phyloP scores from a whole-genome alignment of 2,329 filamentous ascomycete genomes.

The Colletotrichum spaethianum region DNA sequence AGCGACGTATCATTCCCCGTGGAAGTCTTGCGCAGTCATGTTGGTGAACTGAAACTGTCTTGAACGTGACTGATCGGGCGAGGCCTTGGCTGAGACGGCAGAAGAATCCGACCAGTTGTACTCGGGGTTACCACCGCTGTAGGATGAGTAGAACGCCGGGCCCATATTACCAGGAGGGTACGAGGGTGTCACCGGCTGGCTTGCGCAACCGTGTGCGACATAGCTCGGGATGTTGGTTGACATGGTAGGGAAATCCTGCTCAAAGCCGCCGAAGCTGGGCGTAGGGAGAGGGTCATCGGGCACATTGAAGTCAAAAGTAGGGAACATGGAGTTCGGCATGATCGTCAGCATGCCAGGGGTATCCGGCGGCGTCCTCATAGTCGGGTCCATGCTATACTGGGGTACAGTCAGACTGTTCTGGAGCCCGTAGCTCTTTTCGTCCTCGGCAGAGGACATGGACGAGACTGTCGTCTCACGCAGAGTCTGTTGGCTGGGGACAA shows the following conservation, averaged over 20 bases:
- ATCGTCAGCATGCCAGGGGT: conserved; percentile 64
- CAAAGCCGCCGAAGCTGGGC: conserved; percentile 60
- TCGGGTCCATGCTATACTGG: conserved; percentile 54
- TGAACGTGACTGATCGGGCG: conserved; percentile 48
- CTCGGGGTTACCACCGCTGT: conserved; percentile 57
- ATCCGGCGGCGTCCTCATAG: conserved; percentile 67
- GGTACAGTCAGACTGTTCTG: conserved; percentile 43
- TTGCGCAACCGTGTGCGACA: conserved; percentile 56
- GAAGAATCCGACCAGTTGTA: conserved; percentile 67
- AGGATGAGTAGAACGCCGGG: conserved; percentile 55
- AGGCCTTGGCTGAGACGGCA: conserved; percentile 49
- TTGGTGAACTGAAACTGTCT: conserved; percentile 53
- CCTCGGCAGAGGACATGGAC: conserved; percentile 56
- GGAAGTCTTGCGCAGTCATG: conserved; percentile 49
- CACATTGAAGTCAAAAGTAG: conserved; percentile 54
- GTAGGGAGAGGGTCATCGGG: conserved; percentile 65
- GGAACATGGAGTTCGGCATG: conserved; percentile 57
- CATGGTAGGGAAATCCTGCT: conserved; percentile 57
- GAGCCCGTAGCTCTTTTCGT: conserved; percentile 45
- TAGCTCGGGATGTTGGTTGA: conserved; percentile 60
- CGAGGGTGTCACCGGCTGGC: conserved; percentile 65
- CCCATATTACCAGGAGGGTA: conserved; percentile 59
- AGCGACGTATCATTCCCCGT: conserved; percentile 27
- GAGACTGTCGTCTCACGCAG: conserved; percentile 57
- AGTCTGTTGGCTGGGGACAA: conserved; percentile 55